phyloP scores from a whole-genome alignment of 768 basidiomycete species.

The Leccinum olivaceopallidum region DNA sequence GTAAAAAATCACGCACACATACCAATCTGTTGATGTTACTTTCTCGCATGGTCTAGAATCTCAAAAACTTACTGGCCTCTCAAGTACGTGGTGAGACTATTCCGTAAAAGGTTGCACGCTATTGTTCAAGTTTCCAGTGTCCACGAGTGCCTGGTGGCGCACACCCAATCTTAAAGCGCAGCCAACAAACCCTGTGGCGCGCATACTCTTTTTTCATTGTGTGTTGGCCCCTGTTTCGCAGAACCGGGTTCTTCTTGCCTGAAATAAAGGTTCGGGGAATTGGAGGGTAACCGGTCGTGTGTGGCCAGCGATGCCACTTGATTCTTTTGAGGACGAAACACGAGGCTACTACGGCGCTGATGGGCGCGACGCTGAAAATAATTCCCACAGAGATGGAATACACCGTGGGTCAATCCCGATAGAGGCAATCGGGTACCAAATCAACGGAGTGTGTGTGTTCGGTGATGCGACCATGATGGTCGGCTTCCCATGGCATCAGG shows the following conservation, averaged over 20 bases:
- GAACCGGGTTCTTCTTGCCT: not conserved
- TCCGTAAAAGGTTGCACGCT: conserved; percentile 16
- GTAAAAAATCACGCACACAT: not conserved
- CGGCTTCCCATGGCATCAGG: conserved; percentile 3
- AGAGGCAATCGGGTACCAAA: conserved; percentile 11
- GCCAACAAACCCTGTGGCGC: conserved; percentile 24
- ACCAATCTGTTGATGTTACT: not conserved
- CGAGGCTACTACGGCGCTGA: conserved; percentile 6
- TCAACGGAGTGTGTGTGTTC: conserved; percentile 14
- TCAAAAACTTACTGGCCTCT: conserved; percentile 18
- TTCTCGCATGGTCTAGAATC: conserved; percentile 1
- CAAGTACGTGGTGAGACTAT: not conserved
- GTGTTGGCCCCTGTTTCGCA: conserved; percentile 14
- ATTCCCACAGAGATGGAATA: conserved; percentile 29
- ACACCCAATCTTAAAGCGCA: conserved; percentile 12
- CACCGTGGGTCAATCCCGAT: not conserved
- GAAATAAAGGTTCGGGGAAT: not conserved
- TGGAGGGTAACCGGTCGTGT: not conserved
- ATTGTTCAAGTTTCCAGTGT: conserved; percentile 10
- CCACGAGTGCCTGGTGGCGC: conserved; percentile 17
- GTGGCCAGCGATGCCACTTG: not conserved
- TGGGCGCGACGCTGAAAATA: not conserved
- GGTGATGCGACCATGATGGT: not conserved
- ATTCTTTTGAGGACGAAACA: not conserved
- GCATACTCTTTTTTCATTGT: not conserved